Base-by-base conservation (phyloP, 352 stramenopile species). In the Pythium apleroticum region DNA sequence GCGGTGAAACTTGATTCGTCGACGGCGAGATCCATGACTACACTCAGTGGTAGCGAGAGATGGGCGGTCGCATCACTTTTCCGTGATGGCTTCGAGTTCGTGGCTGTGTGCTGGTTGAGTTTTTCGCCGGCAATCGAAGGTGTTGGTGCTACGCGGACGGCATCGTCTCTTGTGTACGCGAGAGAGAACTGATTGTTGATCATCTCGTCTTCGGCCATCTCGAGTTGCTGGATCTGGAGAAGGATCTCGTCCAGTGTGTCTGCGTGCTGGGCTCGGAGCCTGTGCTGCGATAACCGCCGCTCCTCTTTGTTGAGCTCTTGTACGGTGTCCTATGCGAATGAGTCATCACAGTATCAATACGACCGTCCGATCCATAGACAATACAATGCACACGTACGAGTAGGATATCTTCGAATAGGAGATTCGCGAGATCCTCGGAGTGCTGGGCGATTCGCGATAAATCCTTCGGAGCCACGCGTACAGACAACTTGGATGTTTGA, bases 321-420 rank as follows among this genome's bases (percentile, higher is more conserved):
- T 0, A 78, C 73, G 10, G 75, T 91, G 45, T 91, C 80, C 82
- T 91, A 22, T 5, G 70, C 6, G 31, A 3, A 24, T 53, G 11
- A 48, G n/a, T 25, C 22, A 59, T 52, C 1, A 48, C 19, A n/a
- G n/a, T n/a, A n/a, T n/a, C n/a, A n/a, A n/a, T n/a, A n/a, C n/a
- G n/a, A n/a, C n/a, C n/a, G n/a, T n/a, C n/a, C n/a, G n/a, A n/a
- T n/a, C n/a, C n/a, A n/a, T n/a, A n/a, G n/a, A n/a, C n/a, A n/a
- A n/a, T n/a, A 37, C n/a, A 7, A 31, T 19, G 22, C 17, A 19
- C 1, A 57, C 71, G 57, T 68, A 91, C 82, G 52, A 89, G 64
- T 15, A 90, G 65, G 0, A 91, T 60, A 24, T 91, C 82, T 46
- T 91, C 80, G 53, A 91, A 63, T 52, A 91, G 80, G 5, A 78